Percentiles rank a stretch among this genome's conserved stretches.
These are phyloP conservation scores for Vanrija pseudolonga DNA, from an alignment of 1,284 basidiomycete species.

Conservation along the genomic window DNA sequence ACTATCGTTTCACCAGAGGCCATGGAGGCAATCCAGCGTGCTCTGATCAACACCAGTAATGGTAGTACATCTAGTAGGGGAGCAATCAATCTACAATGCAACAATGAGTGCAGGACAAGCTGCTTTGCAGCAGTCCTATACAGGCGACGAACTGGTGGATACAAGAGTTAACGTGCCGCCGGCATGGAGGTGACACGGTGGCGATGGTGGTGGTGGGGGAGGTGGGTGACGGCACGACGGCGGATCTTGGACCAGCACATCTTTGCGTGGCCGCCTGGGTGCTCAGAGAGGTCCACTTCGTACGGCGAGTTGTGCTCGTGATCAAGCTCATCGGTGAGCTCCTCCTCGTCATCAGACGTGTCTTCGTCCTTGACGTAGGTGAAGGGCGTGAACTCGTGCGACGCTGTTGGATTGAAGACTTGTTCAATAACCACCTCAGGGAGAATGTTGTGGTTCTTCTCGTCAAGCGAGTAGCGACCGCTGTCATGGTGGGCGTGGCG, in stretches of 20 bases:
- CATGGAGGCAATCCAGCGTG: no score
- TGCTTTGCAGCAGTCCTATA: no score
- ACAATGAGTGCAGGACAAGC: no score
- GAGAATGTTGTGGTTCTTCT: slow-evolving; percentile 19
- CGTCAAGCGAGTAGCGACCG: background rate
- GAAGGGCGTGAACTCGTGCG: slow-evolving; percentile 33
- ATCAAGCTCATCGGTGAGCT: background rate
- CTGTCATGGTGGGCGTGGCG: slow-evolving; percentile 11
- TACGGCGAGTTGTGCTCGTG: background rate
- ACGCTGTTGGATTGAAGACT: slow-evolving; percentile 41
- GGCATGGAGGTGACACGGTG: no score
- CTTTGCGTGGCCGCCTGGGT: background rate
- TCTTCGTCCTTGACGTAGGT: slow-evolving; percentile 30
- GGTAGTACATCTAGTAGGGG: no score
- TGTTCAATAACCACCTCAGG: slow-evolving; percentile 42
- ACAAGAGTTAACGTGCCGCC: no score
- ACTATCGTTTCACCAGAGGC: no score
- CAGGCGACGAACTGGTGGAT: no score
- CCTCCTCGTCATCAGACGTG: background rate
- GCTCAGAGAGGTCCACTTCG: background rate
- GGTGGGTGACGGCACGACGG: background rate
- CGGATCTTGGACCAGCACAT: background rate
- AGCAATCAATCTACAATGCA: no score
- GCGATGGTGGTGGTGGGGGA: no score
- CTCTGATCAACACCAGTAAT: no score